Conservation (phyloP, 2,329 filamentous ascomycete species). For the Colletotrichum echinochloae region DNA sequence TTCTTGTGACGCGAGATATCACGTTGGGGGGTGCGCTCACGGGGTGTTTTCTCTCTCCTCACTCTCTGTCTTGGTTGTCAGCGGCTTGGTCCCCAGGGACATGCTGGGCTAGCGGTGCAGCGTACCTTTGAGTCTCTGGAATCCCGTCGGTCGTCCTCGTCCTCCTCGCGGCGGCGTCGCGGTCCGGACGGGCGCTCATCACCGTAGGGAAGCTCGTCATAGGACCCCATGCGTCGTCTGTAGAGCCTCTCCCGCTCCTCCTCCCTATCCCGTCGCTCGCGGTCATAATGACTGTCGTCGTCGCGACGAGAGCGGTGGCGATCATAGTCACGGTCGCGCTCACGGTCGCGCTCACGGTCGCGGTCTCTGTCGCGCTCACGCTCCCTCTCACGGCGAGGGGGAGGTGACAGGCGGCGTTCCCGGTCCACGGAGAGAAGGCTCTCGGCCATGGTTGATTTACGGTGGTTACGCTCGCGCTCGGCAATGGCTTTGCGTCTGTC, state of each 20-base stretch:
- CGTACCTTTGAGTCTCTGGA: slow-evolving; percentile 76
- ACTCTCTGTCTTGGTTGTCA: slow-evolving; percentile 60
- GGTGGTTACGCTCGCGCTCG: slow-evolving; percentile 92
- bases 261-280: slow-evolving; percentile 88
- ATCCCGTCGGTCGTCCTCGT: slow-evolving; percentile 77
- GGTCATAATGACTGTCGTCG: slow-evolving; percentile 80
- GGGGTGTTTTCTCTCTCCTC: slow-evolving; percentile 67
- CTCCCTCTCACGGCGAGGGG: slow-evolving; percentile 53
- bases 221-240: slow-evolving; percentile 81
- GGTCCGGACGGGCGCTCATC: slow-evolving; percentile 75
- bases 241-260: slow-evolving; percentile 91
- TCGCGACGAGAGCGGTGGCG: slow-evolving; percentile 69
- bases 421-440: slow-evolving; percentile 61
- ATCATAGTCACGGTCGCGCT: slow-evolving; percentile 60
- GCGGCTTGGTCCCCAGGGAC: slow-evolving; percentile 30
- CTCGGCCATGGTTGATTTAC: slow-evolving; percentile 80
- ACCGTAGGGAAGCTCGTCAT: slow-evolving; percentile 93
- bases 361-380: slow-evolving; percentile 50
- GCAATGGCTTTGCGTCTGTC: slow-evolving; percentile 94
- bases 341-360: slow-evolving; percentile 48
- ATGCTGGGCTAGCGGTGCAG: neutral
- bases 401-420: slow-evolving; percentile 59
- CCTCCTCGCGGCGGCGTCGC: slow-evolving; percentile 82
- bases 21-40: slow-evolving; percentile 71
- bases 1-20: slow-evolving; percentile 65